These are phyloP conservation scores for Beta vulgaris DNA, from an alignment of 148 eudicot genomes.

Conservation along the genomic window DNA sequence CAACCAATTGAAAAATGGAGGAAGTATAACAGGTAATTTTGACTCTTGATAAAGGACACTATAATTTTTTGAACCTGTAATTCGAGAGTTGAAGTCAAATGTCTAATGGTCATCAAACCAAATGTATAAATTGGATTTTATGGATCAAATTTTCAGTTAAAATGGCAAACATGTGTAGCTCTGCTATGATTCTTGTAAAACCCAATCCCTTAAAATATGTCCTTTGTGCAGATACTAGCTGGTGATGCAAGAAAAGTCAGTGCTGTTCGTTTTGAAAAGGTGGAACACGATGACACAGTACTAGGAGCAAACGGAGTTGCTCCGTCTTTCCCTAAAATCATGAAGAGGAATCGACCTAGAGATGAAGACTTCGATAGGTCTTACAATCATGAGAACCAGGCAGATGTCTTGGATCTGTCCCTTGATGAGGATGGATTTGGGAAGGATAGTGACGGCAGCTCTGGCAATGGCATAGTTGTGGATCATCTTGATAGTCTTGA, in stretches of 20 bases:
- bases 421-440: slow-evolving; percentile 5
- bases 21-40: no score
- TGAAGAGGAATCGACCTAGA: slow-evolving; percentile 51
- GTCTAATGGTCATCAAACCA: not conserved
- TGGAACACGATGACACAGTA: slow-evolving; percentile 36
- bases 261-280: slow-evolving; percentile 60
- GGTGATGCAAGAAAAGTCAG: slow-evolving; percentile 76
- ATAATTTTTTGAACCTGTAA: no score
- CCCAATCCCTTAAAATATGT: not conserved
- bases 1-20: no score
- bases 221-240: slow-evolving; percentile 64
- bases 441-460: not conserved
- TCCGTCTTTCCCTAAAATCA: slow-evolving; percentile 53
- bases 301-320: slow-evolving; percentile 46
- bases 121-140: not conserved
- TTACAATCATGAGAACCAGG: slow-evolving; percentile 30
- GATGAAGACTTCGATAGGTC: slow-evolving; percentile 35
- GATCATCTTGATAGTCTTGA: slow-evolving; percentile 26
- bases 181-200: slow-evolving; percentile 8
- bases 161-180: not conserved
- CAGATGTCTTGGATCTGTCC: slow-evolving; percentile 19
- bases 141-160: not conserved
- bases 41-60: not conserved
- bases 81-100: not conserved
- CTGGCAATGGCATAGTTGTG: not conserved